Conservation (phyloP, 2,329 filamentous ascomycete genomes). For the Stagonosporopsis chrysanthemi region DNA sequence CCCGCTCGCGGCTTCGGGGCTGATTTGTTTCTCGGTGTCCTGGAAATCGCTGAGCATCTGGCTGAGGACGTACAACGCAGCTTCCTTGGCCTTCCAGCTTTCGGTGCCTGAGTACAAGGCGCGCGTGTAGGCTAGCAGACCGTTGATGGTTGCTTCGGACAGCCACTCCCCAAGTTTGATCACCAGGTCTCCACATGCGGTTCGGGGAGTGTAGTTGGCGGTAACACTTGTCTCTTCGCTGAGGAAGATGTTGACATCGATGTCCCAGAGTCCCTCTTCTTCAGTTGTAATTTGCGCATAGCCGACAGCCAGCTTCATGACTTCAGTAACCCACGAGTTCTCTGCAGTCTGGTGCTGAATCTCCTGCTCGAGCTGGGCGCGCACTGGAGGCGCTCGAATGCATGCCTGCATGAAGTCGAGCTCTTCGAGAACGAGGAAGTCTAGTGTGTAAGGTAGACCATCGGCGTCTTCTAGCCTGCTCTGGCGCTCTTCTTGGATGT, state of each 20-base stretch:
- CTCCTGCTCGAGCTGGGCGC: constrained; percentile 85
- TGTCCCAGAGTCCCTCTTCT: constrained; percentile 94
- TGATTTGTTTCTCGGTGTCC: constrained; percentile 76
- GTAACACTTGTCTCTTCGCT: constrained; percentile 95
- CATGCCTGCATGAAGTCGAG: constrained; percentile 94
- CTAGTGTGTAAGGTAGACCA: constrained; percentile 89
- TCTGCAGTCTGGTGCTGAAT: constrained; percentile 65
- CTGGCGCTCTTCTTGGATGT: constrained; percentile 84
- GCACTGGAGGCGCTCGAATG: constrained; percentile 85
- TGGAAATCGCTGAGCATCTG: constrained; percentile 83
- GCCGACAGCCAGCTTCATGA: constrained; percentile 83
- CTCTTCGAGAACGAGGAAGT: constrained; percentile 92
- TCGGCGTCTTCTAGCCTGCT: constrained; percentile 89
- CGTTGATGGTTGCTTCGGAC: constrained; percentile 75
- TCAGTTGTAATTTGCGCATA: constrained; percentile 92
- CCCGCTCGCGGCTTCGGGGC: constrained; percentile 71
- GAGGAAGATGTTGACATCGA: constrained; percentile 93
- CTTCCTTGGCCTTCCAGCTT: constrained; percentile 75
- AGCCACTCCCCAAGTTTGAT: constrained; percentile 95
- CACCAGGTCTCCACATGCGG: constrained; percentile 88
- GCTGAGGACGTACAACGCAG: constrained; percentile 84
- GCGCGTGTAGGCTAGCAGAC: constrained; percentile 78
- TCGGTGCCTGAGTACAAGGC: constrained; percentile 68
- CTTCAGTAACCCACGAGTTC: constrained; percentile 79
- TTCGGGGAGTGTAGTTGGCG: constrained; percentile 93